These are phyloP conservation scores for Fusarium papillatum DNA, from an alignment of 2,329 filamentous ascomycete species.

Conservation along the genomic window DNA sequence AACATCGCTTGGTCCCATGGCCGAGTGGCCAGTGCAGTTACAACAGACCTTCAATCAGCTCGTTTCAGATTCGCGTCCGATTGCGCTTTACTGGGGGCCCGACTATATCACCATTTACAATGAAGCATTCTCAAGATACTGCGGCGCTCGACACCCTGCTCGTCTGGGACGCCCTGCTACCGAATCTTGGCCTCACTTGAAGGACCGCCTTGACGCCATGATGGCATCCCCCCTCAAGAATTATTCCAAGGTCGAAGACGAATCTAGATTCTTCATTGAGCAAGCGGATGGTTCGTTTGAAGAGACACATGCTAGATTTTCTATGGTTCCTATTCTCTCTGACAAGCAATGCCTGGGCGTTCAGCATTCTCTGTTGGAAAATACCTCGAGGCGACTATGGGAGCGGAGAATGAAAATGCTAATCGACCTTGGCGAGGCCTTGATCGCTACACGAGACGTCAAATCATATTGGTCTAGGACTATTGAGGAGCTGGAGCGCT, in stretches of 20 bases:
- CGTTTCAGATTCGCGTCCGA: constrained; percentile 60
- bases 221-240: constrained; percentile 45
- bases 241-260: constrained; percentile 55
- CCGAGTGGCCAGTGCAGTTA: constrained; percentile 60
- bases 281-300: constrained; percentile 55
- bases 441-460: constrained; percentile 58
- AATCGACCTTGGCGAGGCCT: constrained; percentile 59
- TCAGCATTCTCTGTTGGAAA: constrained; percentile 62
- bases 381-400: constrained; percentile 61
- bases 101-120: constrained; percentile 76
- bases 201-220: constrained; percentile 52
- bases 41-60: constrained; percentile 60
- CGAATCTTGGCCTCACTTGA: constrained; percentile 71
- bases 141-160: constrained; percentile 73
- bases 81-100: constrained; percentile 75
- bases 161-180: constrained; percentile 72
- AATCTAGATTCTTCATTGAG: constrained; percentile 61
- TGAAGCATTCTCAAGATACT: constrained; percentile 73
- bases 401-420: constrained; percentile 64
- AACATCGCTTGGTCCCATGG: constrained; percentile 61
- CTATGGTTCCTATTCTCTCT: constrained; percentile 60
- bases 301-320: constrained; percentile 64
- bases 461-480: constrained; percentile 63
- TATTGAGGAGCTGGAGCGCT: constrained; percentile 58
- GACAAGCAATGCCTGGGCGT: constrained; percentile 59